Evolutionary conservation across 2,329 filamentous ascomycete genomes (phyloP).

Genomic region (Colletotrichum sp.): DNA sequence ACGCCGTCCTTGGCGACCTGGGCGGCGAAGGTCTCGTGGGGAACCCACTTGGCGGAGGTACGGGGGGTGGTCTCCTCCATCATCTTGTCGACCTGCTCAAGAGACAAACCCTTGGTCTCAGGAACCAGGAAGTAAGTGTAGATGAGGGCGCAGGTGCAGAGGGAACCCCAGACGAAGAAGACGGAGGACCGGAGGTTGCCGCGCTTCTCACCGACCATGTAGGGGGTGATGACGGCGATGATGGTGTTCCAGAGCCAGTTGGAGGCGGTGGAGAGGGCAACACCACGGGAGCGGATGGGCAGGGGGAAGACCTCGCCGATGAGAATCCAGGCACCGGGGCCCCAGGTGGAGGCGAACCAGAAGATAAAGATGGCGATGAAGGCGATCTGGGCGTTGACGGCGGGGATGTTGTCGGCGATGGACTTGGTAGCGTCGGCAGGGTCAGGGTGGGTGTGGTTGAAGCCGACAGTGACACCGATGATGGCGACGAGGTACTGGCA

Average conservation of each 20-base stretch:
- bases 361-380: slow-evolving; percentile 95
- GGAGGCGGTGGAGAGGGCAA: slow-evolving; percentile 83
- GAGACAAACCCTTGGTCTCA: slow-evolving; percentile 77
- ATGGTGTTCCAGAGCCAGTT: slow-evolving; percentile 93
- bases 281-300: slow-evolving; percentile 86
- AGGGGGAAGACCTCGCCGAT: slow-evolving; percentile 92
- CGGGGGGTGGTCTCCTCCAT: slow-evolving; percentile 84
- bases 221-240: slow-evolving; percentile 74
- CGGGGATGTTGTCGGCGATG: slow-evolving; percentile 58
- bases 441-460: slow-evolving; percentile 53
- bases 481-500: slow-evolving; percentile 90
- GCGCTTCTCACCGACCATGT: slow-evolving; percentile 65
- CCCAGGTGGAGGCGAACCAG: slow-evolving; percentile 91
- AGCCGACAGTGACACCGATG: slow-evolving; percentile 67
- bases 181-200: slow-evolving; percentile 73
- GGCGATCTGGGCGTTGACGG: slow-evolving; percentile 75
- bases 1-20: slow-evolving; percentile 44
- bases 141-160: slow-evolving; percentile 63
- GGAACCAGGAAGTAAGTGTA: slow-evolving; percentile 78
- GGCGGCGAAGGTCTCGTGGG: slow-evolving; percentile 70
- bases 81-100: slow-evolving; percentile 86
- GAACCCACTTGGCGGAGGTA: slow-evolving; percentile 78
- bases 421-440: slow-evolving; percentile 39
- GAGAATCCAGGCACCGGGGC: slow-evolving; percentile 79
- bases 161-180: slow-evolving; percentile 78